Percentiles rank a stretch among this genome's conserved stretches.
These are phyloP conservation scores for Kuraishia molischiana DNA, from an alignment of 805 yeast genomes.

Conservation along the genomic window DNA sequence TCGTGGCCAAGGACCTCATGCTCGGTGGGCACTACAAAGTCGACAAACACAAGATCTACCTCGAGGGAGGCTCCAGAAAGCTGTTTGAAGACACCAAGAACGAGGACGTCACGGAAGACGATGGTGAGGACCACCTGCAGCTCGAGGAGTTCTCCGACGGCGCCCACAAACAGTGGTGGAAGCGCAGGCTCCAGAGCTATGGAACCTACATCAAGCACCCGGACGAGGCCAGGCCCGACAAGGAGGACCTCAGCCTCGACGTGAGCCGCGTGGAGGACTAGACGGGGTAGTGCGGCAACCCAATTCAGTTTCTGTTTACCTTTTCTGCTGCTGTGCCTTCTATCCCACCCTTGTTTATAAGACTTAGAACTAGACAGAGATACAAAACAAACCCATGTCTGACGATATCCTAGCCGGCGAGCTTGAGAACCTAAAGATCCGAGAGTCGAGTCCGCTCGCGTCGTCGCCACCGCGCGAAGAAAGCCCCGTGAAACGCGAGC, in stretches of 20 bases:
- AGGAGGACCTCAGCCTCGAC: too few species aligned
- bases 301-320: too few species aligned
- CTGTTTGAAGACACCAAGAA: constrained; percentile 10
- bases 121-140: constrained; percentile 9
- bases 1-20: constrained; percentile 60
- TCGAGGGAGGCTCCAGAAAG: constrained; percentile 11
- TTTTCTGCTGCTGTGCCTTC: too few species aligned
- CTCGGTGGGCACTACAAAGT: constrained; percentile 36
- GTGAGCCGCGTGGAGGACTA: too few species aligned
- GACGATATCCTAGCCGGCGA: not conserved
- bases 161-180: constrained; percentile 37
- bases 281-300: too few species aligned
- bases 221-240: too few species aligned
- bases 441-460: not conserved
- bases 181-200: constrained; percentile 27
- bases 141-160: constrained; percentile 24
- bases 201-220: constrained; percentile 1
- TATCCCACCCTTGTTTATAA: not conserved
- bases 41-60: constrained; percentile 9
- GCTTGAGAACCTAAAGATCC: not conserved
- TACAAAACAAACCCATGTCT: not conserved
- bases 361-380: not conserved
- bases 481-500: not conserved
- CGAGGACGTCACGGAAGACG: constrained; percentile 8
- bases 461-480: not conserved